phyloP scores from a whole-genome alignment of 306 rosid species.

The Rosa lucieae region DNA sequence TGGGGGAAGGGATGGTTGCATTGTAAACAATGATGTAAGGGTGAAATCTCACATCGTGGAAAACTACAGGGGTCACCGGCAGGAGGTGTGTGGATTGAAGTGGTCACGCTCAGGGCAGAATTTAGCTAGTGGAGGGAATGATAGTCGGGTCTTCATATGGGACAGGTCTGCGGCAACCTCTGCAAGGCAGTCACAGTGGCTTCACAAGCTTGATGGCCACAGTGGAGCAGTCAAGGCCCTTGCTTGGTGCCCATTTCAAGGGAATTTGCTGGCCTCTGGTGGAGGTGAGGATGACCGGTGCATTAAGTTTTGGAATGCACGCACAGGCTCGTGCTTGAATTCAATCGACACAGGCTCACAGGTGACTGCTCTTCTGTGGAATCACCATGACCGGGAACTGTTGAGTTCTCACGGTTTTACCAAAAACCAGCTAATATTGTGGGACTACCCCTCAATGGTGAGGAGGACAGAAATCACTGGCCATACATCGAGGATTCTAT shows the following conservation, averaged over 20 bases:
- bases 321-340: slow-evolving; percentile 66
- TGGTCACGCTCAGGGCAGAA: slow-evolving; percentile 63
- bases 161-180: slow-evolving; percentile 34
- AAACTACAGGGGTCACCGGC: slow-evolving; percentile 55
- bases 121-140: slow-evolving; percentile 67
- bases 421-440: slow-evolving; percentile 60
- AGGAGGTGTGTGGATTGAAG: slow-evolving; percentile 64
- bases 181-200: slow-evolving; percentile 54
- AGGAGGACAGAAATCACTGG: slow-evolving; percentile 64
- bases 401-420: slow-evolving; percentile 75
- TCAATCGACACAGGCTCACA: slow-evolving; percentile 65
- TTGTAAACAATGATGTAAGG: too few relatives aligned
- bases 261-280: slow-evolving; percentile 58
- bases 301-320: slow-evolving; percentile 73
- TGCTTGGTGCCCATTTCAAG: slow-evolving; percentile 78
- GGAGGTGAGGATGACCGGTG: slow-evolving; percentile 63
- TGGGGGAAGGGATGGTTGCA: too few relatives aligned
- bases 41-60: slow-evolving; percentile 42
- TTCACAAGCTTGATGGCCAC: slow-evolving; percentile 63
- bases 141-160: slow-evolving; percentile 60
- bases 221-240: slow-evolving; percentile 65
- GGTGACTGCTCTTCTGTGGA: slow-evolving; percentile 63
- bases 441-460: slow-evolving; percentile 84
- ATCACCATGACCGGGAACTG: slow-evolving; percentile 66
- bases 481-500: slow-evolving; percentile 68